Percentiles rank a stretch among this genome's conserved stretches.
Conservation (phyloP, 257 asterid species). For the Voacanga thouarsii region DNA sequence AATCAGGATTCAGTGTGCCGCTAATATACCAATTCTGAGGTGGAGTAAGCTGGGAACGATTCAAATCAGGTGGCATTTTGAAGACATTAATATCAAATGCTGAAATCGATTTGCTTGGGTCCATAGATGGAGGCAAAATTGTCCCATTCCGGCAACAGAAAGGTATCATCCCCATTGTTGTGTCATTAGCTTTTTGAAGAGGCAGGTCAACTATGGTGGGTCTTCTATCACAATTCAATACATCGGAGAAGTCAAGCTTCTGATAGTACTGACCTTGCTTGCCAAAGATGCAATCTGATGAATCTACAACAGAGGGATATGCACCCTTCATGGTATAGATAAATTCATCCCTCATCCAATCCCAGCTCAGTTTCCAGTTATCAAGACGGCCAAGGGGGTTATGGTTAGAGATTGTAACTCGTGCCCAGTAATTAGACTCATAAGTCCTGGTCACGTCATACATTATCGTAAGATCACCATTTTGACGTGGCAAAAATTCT, state of each 20-base stretch:
- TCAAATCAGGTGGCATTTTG: slow-evolving; percentile 88
- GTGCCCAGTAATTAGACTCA: slow-evolving; percentile 77
- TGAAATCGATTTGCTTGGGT: slow-evolving; percentile 75
- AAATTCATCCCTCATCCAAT: slow-evolving; percentile 97
- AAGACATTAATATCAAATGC: slow-evolving; percentile 77
- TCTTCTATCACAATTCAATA: slow-evolving; percentile 68
- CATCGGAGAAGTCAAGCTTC: slow-evolving; percentile 66
- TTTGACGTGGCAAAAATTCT: slow-evolving; percentile 59
- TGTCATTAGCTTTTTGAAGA: slow-evolving; percentile 58
- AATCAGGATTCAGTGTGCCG: slow-evolving; percentile 78
- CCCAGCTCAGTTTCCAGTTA: slow-evolving; percentile 90
- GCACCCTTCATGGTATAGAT: slow-evolving; percentile 79
- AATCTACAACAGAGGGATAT: slow-evolving; percentile 65
- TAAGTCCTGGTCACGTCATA: slow-evolving; percentile 73
- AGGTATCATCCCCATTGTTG: slow-evolving; percentile 70
- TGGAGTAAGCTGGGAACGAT: slow-evolving; percentile 70
- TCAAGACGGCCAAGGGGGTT: slow-evolving; percentile 86
- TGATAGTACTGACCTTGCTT: slow-evolving; percentile 57
- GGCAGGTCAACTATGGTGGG: slow-evolving; percentile 85
- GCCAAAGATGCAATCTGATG: slow-evolving; percentile 70
- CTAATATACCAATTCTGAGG: slow-evolving; percentile 78
- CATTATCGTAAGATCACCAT: slow-evolving; percentile 79
- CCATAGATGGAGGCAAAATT: slow-evolving; percentile 85
- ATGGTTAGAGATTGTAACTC: slow-evolving; percentile 70
- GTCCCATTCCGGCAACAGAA: slow-evolving; percentile 93